Percentiles rank a stretch among this genome's conserved stretches.
These are phyloP conservation scores for Adansonia digitata DNA, from an alignment of 345 rosid genomes.

Conservation along the genomic window DNA sequence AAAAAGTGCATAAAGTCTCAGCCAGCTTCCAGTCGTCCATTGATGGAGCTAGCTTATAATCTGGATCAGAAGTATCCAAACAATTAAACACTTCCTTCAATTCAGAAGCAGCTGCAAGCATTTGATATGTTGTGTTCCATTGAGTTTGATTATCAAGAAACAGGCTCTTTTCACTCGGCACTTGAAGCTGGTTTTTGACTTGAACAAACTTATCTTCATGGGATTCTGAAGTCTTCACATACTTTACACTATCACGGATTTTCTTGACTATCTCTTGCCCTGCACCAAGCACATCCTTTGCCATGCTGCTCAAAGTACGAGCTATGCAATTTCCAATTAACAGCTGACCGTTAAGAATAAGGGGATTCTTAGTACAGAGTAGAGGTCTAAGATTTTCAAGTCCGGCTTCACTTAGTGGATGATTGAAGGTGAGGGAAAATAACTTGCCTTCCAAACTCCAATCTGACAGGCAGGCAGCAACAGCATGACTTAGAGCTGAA, in stretches of 20 bases:
- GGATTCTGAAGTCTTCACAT: conserved; percentile 82
- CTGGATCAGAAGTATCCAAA: conserved; percentile 77
- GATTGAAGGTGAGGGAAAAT: conserved; percentile 66
- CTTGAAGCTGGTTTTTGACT: conserved; percentile 86
- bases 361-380: conserved; percentile 65
- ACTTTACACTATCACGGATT: conserved; percentile 75
- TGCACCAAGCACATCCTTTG: conserved; percentile 49
- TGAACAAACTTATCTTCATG: conserved; percentile 83
- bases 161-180: conserved; percentile 64
- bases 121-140: conserved; percentile 82
- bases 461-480: conserved; percentile 75
- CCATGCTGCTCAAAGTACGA: conserved; percentile 47
- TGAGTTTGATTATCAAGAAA: conserved; percentile 64
- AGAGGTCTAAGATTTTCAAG: conserved; percentile 60
- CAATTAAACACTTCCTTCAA: conserved; percentile 86
- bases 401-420: conserved; percentile 46
- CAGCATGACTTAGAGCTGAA: conserved; percentile 66
- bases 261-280: conserved; percentile 58
- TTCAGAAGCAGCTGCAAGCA: conserved; percentile 80
- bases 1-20: conserved; percentile 57
- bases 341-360: conserved; percentile 73
- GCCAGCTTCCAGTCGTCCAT: conserved; percentile 69
- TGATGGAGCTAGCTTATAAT: conserved; percentile 67
- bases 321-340: conserved; percentile 67
- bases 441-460: conserved; percentile 79